phyloP scores from a whole-genome alignment of 2,329 filamentous ascomycete species.

The Dichotomopilus funicola region DNA sequence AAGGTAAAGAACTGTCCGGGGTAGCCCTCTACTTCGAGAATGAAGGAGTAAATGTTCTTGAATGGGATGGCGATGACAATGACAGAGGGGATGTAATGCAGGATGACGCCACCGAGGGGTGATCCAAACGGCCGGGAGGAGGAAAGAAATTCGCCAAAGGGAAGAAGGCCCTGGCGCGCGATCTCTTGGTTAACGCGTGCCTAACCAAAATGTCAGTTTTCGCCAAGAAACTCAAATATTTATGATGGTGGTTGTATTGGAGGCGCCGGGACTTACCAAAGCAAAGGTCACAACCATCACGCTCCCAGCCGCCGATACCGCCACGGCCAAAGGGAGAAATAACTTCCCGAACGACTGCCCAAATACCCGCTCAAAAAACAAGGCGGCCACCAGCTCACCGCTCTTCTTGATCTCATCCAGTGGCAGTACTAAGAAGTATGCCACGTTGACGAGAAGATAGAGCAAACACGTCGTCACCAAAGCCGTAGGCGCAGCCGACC shows the following conservation, averaged over 20 bases:
- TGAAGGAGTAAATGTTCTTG: constrained; percentile 63
- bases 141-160: constrained; percentile 53
- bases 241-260: neutral
- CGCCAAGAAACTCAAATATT: neutral
- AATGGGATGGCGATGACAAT: constrained; percentile 61
- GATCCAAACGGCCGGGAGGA: constrained; percentile 61
- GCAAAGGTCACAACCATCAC: constrained; percentile 68
- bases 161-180: constrained; percentile 63
- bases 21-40: constrained; percentile 66
- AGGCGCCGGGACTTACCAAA: constrained; percentile 41
- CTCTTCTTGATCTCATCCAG: constrained; percentile 60
- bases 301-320: constrained; percentile 61
- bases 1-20: constrained; percentile 55
- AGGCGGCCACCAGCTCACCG: constrained; percentile 59
- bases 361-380: constrained; percentile 61
- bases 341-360: constrained; percentile 50
- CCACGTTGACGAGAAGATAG: constrained; percentile 61
- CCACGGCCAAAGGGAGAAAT: constrained; percentile 57
- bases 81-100: constrained; percentile 62
- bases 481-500: constrained; percentile 53
- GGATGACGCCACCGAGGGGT: constrained; percentile 59
- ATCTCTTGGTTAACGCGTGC: constrained; percentile 67
- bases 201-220: constrained; percentile 31
- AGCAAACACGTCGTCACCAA: constrained; percentile 55
- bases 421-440: constrained; percentile 58